These are phyloP conservation scores for Allium cepa DNA, from an alignment of 106 monocot genomes.

Conservation along the genomic window DNA sequence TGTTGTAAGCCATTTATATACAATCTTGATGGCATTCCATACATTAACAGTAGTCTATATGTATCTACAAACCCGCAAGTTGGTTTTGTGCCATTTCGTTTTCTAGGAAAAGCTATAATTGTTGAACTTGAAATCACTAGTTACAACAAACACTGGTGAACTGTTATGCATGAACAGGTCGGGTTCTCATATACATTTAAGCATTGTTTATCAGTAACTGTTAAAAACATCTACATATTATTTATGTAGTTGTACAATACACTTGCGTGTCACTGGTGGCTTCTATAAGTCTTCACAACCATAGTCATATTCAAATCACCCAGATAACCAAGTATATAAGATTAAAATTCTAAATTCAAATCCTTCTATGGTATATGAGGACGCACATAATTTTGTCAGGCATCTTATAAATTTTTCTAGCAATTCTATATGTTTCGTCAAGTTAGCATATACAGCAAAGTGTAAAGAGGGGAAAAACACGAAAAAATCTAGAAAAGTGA, in stretches of 20 bases:
- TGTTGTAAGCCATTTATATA: too few relatives aligned
- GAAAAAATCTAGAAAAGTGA: too few relatives aligned
- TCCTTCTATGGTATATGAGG: conserved; percentile 68
- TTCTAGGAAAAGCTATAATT: conserved; percentile 74
- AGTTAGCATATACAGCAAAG: not conserved
- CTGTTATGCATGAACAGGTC: conserved; percentile 86
- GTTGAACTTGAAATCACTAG: conserved; percentile 89
- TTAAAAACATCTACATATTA: not conserved
- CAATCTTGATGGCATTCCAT: too few relatives aligned
- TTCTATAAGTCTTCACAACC: conserved; percentile 67
- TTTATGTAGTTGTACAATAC: conserved; percentile 65
- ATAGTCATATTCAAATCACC: conserved; percentile 73
- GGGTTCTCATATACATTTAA: not conserved
- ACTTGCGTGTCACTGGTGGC: conserved; percentile 85
- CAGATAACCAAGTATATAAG: conserved; percentile 53
- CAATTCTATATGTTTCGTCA: not conserved
- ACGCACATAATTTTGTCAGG: conserved; percentile 67
- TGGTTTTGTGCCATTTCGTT: not conserved
- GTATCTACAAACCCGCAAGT: too few relatives aligned
- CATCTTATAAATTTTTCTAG: conserved; percentile 9
- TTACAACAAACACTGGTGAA: conserved; percentile 77
- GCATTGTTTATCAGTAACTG: not conserved
- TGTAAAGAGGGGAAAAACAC: too few relatives aligned
- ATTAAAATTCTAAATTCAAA: conserved; percentile 52
- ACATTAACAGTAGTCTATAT: too few relatives aligned